Evolutionary conservation across 164 flowering plant genomes (phyloP).

Genomic region (Vitis riparia): DNA sequence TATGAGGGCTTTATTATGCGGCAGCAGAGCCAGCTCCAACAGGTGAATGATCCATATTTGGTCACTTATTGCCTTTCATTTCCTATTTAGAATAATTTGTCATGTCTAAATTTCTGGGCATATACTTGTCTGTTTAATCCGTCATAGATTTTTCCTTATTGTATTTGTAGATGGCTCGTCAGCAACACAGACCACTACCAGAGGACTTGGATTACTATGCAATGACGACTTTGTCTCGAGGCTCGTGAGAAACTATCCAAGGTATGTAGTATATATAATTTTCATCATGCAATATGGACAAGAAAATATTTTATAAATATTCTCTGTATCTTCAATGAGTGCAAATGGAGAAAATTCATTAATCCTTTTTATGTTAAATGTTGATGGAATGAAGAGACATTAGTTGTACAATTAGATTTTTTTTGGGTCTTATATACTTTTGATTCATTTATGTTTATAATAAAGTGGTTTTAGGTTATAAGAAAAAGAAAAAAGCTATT

Average conservation of each 20-base stretch:
- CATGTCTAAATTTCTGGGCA: neutral
- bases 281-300: neutral
- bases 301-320: neutral
- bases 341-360: neutral
- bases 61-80: neutral
- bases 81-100: neutral
- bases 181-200: conserved; percentile 78
- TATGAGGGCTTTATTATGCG: conserved; percentile 94
- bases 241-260: conserved; percentile 93
- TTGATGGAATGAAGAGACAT: neutral
- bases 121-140: neutral
- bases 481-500: too few relatives aligned
- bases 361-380: neutral
- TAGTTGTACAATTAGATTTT: neutral
- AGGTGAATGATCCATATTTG: conserved; percentile 40
- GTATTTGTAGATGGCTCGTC: conserved; percentile 62
- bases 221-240: conserved; percentile 83
- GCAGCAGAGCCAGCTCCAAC: conserved; percentile 80
- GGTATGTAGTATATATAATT: conserved; percentile 35
- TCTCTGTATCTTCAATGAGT: neutral
- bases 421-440: neutral
- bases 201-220: conserved; percentile 82
- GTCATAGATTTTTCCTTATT: neutral
- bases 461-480: too few relatives aligned
- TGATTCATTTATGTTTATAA: too few relatives aligned